phyloP scores from a whole-genome alignment of 2,329 filamentous ascomycete species.

The Drechslerella coelobrocha region DNA sequence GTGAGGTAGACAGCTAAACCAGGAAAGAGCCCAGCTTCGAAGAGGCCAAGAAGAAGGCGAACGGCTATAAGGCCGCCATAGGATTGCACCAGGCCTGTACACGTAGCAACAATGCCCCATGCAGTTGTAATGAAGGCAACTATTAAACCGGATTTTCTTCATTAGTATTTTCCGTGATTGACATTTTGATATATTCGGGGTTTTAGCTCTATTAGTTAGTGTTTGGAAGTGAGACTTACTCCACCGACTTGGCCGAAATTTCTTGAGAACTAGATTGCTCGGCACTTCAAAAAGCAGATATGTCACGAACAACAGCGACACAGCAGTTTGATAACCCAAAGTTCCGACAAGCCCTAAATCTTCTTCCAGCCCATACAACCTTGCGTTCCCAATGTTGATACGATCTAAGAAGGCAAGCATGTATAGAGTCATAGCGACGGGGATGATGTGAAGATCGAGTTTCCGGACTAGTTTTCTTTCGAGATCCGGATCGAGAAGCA shows the following conservation, averaged over 20 bases:
- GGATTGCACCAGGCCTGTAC: conserved; percentile 71
- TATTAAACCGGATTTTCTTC: conserved; percentile 59
- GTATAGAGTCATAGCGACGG: conserved; percentile 73
- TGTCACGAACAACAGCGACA: conserved; percentile 73
- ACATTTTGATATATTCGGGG: too few species aligned
- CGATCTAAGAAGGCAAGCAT: conserved; percentile 78
- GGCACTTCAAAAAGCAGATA: conserved; percentile 69
- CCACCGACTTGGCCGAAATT: conserved; percentile 69
- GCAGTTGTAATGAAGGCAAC: conserved; percentile 68
- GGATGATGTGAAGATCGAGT: conserved; percentile 70
- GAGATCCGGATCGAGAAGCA: not conserved
- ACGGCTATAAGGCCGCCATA: conserved; percentile 72
- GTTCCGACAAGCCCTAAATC: conserved; percentile 68
- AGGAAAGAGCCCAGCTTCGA: conserved; percentile 75
- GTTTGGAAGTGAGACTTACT: too few species aligned
- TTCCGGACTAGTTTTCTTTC: conserved; percentile 69
- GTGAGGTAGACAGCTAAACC: conserved; percentile 74
- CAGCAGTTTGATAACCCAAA: conserved; percentile 71
- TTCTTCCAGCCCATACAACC: conserved; percentile 69
- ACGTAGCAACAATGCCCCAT: conserved; percentile 71
- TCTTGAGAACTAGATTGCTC: conserved; percentile 70
- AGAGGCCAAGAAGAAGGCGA: conserved; percentile 71
- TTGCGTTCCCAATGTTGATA: conserved; percentile 76
- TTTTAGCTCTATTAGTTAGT: too few species aligned
- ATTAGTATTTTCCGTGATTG: too few species aligned